Conservation (phyloP, 345 rosid genomes). For the Firmiana major region DNA sequence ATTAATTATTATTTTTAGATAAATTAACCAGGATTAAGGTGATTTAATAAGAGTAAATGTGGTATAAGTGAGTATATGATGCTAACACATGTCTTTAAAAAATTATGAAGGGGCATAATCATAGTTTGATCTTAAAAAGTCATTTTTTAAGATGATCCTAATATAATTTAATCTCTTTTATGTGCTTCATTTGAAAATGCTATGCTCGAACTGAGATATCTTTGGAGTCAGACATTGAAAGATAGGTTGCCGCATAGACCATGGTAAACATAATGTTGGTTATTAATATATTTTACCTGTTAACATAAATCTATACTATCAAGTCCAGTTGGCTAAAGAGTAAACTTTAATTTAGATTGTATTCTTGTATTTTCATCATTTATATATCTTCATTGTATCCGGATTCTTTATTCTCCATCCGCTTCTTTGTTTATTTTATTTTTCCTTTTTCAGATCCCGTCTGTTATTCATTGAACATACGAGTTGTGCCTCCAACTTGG, state of each 20-base stretch:
- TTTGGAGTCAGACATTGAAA: background rate
- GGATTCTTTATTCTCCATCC: background rate
- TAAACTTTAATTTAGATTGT: background rate
- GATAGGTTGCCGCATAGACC: slow-evolving; percentile 5
- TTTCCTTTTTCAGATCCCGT: background rate
- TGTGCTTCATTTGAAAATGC: background rate
- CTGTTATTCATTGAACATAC: background rate
- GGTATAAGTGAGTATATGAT: no score
- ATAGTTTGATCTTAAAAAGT: no score
- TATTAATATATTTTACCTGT: background rate
- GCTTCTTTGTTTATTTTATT: background rate
- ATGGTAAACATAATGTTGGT: background rate
- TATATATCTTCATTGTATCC: slow-evolving; percentile 1
- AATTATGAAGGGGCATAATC: no score
- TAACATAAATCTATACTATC: background rate
- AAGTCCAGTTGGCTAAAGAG: background rate
- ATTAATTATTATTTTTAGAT: no score
- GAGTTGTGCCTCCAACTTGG: background rate
- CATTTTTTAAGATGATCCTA: no score
- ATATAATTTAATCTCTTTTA: background rate
- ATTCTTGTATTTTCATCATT: background rate
- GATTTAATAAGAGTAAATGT: no score
- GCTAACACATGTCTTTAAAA: no score
- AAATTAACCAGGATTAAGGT: no score
- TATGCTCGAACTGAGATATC: background rate